phyloP scores from a whole-genome alignment of 345 rosid species.

The Schrenkiella parvula region DNA sequence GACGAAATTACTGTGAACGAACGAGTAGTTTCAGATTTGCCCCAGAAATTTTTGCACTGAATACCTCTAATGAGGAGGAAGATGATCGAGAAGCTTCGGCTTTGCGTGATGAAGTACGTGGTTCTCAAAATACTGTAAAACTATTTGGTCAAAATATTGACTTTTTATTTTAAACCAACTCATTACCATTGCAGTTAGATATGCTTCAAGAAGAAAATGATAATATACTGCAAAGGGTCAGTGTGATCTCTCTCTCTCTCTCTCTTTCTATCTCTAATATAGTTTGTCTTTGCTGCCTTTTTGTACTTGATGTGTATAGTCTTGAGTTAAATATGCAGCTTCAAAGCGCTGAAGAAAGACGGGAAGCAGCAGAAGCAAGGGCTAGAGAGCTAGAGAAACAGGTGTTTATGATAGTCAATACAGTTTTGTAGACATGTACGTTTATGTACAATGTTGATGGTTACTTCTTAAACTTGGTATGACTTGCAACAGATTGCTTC shows the following conservation, averaged over 20 bases:
- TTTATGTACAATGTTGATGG: neutral
- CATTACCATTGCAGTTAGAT: constrained; percentile 66
- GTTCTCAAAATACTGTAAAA: neutral
- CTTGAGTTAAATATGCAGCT: constrained; percentile 50
- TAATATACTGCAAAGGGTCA: constrained; percentile 54
- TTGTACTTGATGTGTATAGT: constrained; percentile 10
- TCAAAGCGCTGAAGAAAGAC: constrained; percentile 67
- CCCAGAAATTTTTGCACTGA: constrained; percentile 39
- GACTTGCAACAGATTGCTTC: constrained; percentile 65
- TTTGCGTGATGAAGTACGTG: constrained; percentile 87
- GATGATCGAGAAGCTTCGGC: constrained; percentile 93
- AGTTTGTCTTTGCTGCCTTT: constrained; percentile 1
- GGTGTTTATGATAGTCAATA: constrained; percentile 34
- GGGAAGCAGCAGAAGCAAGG: constrained; percentile 83
- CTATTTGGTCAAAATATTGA: neutral
- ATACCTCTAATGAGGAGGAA: constrained; percentile 33
- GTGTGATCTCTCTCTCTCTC: neutral
- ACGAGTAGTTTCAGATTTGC: constrained; percentile 54
- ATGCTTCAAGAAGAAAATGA: constrained; percentile 94
- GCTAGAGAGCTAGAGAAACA: constrained; percentile 97
- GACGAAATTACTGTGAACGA: constrained; percentile 11
- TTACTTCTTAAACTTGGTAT: neutral
- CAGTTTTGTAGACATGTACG: neutral
- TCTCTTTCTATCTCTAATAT: neutral
- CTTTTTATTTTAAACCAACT: constrained; percentile 18